phyloP scores from a whole-genome alignment of 768 basidiomycete genomes.

The Kwoniella shandongensis region DNA sequence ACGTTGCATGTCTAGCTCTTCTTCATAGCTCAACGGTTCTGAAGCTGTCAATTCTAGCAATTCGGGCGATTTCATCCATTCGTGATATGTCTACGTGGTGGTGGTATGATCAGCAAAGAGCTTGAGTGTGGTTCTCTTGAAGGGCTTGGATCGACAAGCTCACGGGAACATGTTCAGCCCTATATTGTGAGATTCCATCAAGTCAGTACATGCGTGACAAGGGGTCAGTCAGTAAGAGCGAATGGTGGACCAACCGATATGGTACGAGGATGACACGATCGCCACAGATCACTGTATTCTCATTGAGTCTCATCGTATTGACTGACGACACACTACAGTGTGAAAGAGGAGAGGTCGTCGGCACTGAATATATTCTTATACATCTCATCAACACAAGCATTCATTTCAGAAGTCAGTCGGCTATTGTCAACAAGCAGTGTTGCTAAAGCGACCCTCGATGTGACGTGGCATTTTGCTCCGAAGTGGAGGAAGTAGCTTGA shows the following conservation, averaged over 20 bases:
- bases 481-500: no score
- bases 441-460: no score
- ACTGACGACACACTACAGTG: no score
- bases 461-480: no score
- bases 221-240: conserved; percentile 51
- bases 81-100: conserved; percentile 79
- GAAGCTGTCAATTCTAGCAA: conserved; percentile 77
- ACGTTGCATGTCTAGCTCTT: conserved; percentile 92
- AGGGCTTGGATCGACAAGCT: conserved; percentile 18
- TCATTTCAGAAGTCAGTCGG: no score
- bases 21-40: conserved; percentile 72
- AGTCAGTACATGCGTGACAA: conserved; percentile 37
- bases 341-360: no score
- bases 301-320: conserved; percentile 65
- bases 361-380: no score
- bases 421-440: no score
- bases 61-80: conserved; percentile 79
- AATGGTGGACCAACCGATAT: conserved; percentile 64
- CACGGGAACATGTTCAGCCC: conserved; percentile 58
- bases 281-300: conserved; percentile 66
- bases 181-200: conserved; percentile 4
- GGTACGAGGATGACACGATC: conserved; percentile 73
- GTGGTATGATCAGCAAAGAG: no score
- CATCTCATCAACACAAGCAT: no score
- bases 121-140: no score